Base-by-base conservation (phyloP, 306 rosid genomes). In the Purshia tridentata region DNA sequence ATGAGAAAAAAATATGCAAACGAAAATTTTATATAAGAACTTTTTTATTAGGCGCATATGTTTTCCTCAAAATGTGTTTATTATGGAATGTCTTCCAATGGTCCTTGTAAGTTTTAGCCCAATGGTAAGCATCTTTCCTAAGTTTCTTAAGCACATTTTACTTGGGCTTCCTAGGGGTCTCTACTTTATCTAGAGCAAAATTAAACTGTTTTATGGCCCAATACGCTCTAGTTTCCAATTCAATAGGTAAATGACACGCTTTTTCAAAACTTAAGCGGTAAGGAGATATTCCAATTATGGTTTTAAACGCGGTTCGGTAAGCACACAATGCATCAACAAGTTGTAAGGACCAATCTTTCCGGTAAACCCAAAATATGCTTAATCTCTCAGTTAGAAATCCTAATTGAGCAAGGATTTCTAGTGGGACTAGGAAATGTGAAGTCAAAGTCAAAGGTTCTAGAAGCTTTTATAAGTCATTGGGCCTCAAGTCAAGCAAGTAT, bases 61-160 rank as follows among this genome's bases (percentile, higher is more conserved):
- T 22, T 72, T 72, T 46, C 7, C n/a, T 51, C 19, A 23, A 6
- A 51, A 69, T 50, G 13, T 50, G 57, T 15, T 37, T 22, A 4
- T 72, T 22, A 58, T 14, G 16, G 44, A 58, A 46, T 0, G 22
- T 58, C 5, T 59, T 72, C 29, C 44, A 22, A 3, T 9, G 6
- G 4, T 51, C 20, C 72, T 68, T 68, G 37, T 69, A 51, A 1
- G 16, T 50, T 15, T 72, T 57, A 22, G 35, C 63, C 19, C 29
- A 44, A 19, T 72, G n/a, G 19, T 59, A 59, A 6, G 37, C 41
- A 8, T 59, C 77, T 47, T 72, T 72, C 3, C 60, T 6, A 60
- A 72, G 9, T 9, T 69, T 40, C 16, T 52, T 39, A 0, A 53
- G 4, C 11, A 40, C 51, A 9, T 6, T 8, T 1, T 37, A 20